phyloP scores from a whole-genome alignment of 495 filamentous ascomycete genomes.

The Neohortaea acidophila region DNA sequence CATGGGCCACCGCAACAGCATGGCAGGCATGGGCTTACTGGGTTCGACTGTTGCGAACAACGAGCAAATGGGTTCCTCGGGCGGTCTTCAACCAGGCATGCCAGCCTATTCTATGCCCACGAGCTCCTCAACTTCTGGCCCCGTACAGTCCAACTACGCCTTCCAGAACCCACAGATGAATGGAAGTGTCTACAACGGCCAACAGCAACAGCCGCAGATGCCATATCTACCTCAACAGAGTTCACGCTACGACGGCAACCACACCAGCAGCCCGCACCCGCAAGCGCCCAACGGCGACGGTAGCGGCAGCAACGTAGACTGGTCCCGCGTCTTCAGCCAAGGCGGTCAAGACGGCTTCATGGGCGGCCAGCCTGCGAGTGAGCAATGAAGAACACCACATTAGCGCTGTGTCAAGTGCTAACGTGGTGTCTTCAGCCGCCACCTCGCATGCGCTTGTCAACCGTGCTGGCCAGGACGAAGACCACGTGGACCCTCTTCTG shows the following conservation, averaged over 20 bases:
- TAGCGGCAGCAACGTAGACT: constrained; percentile 9
- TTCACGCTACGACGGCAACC: constrained; percentile 18
- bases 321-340: constrained; percentile 17
- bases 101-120: constrained; percentile 10
- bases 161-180: constrained; percentile 14
- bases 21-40: constrained; percentile 13
- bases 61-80: constrained; percentile 10
- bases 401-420: no score
- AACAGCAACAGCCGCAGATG: constrained; percentile 8
- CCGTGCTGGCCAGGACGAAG: no score
- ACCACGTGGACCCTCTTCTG: no score
- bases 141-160: constrained; percentile 11
- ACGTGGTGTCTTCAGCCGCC: no score
- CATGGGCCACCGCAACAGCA: constrained; percentile 16
- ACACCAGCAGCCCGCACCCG: constrained; percentile 10
- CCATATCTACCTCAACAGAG: constrained; percentile 20
- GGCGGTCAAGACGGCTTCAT: constrained; percentile 19
- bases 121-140: neutral
- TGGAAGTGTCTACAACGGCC: constrained; percentile 11
- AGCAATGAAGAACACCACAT: no score
- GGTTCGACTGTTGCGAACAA: constrained; percentile 5
- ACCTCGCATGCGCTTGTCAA: no score
- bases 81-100: constrained; percentile 7
- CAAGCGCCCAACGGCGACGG: constrained; percentile 11
- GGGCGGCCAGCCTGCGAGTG: constrained; percentile 15